Conservation (phyloP, 2,329 filamentous ascomycete species). For the Nannizzia gypsea region DNA sequence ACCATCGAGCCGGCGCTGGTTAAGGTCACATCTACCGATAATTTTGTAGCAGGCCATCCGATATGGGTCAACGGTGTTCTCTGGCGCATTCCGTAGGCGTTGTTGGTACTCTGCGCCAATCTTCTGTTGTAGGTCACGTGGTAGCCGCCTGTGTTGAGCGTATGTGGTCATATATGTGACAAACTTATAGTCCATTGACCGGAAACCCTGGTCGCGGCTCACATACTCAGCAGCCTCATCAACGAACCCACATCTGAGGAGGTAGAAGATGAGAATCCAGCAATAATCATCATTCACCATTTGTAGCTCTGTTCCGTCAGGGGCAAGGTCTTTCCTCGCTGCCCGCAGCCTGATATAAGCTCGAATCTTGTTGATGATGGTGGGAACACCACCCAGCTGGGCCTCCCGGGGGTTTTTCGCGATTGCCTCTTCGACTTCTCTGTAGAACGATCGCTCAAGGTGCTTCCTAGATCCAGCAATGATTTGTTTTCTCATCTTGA, state of each 20-base stretch:
- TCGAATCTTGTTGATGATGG: slow-evolving; percentile 78
- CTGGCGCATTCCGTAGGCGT: slow-evolving; percentile 68
- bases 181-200: slow-evolving; percentile 83
- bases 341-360: slow-evolving; percentile 78
- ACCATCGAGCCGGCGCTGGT: slow-evolving; percentile 44
- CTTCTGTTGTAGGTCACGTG: slow-evolving; percentile 67
- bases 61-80: slow-evolving; percentile 84
- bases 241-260: slow-evolving; percentile 73
- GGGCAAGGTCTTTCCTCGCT: slow-evolving; percentile 68
- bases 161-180: slow-evolving; percentile 78
- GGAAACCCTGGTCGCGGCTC: slow-evolving; percentile 66
- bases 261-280: slow-evolving; percentile 89
- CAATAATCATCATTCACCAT: slow-evolving; percentile 70
- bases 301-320: slow-evolving; percentile 70
- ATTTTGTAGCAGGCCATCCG: slow-evolving; percentile 97
- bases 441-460: slow-evolving; percentile 69
- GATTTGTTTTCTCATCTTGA: slow-evolving; percentile 64
- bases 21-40: slow-evolving; percentile 63
- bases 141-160: slow-evolving; percentile 64
- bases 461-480: slow-evolving; percentile 67
- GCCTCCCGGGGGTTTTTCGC: slow-evolving; percentile 78
- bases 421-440: slow-evolving; percentile 64
- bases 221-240: slow-evolving; percentile 80
- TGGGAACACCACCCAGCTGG: slow-evolving; percentile 76
- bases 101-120: slow-evolving; percentile 86